phyloP scores from a whole-genome alignment of 768 basidiomycete species.

The Pleurotus cornucopiae region DNA sequence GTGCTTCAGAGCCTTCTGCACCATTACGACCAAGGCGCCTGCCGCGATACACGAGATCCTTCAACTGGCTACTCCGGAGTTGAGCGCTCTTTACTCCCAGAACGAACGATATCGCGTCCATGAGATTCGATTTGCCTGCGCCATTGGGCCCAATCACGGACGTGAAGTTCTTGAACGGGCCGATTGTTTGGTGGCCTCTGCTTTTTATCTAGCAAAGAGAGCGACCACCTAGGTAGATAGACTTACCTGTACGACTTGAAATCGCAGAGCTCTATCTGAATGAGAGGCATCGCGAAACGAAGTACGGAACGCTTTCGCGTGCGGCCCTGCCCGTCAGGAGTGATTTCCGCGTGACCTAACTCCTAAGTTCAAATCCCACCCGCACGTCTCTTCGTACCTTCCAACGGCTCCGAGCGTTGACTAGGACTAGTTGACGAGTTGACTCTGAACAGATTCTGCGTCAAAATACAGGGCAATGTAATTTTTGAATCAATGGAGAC shows the following conservation, averaged over 20 bases:
- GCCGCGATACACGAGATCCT: slow-evolving; percentile 96
- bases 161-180: slow-evolving; percentile 91
- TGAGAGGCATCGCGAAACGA: slow-evolving; percentile 57
- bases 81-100: slow-evolving; percentile 94
- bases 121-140: slow-evolving; percentile 96
- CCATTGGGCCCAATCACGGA: slow-evolving; percentile 99
- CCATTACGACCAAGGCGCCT: slow-evolving; percentile 46
- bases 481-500: too few relatives aligned
- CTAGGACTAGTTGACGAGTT: too few relatives aligned
- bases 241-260: slow-evolving; percentile 91
- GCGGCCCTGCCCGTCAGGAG: too few relatives aligned
- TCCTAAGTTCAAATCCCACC: too few relatives aligned
- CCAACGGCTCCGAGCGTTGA: too few relatives aligned
- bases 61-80: slow-evolving; percentile 87
- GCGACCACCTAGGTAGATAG: background rate
- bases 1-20: slow-evolving; percentile 13
- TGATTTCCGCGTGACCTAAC: too few relatives aligned
- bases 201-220: background rate
- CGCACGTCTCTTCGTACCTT: too few relatives aligned
- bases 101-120: slow-evolving; percentile 99
- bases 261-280: slow-evolving; percentile 87
- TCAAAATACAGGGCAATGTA: too few relatives aligned
- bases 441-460: too few relatives aligned
- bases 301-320: too few relatives aligned
- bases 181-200: slow-evolving; percentile 81